Base-by-base conservation (phyloP, 139 green algal species). In the Chloropicon primus region DNA sequence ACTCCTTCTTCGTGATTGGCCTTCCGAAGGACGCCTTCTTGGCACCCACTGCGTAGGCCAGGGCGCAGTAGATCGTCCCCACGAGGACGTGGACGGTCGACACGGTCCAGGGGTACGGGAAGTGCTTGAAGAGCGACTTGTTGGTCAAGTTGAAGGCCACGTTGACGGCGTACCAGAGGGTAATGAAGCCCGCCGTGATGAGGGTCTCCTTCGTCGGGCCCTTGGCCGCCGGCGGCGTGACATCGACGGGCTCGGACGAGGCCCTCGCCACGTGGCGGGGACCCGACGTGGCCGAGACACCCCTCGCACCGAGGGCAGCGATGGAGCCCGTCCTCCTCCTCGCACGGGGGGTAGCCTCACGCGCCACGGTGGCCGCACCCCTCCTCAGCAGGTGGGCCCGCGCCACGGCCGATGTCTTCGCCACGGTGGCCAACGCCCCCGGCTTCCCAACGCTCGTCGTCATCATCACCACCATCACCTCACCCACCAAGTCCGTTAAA, bases 21-120 rank as follows among this genome's bases (percentile, higher is more conserved):
- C 93, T 78, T 54, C 88, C 90, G 72, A 96, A 97, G 21, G 92
- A 97, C 21, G 87, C 89, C 71, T 91, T 87, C 89, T 97, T 97
- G 74, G 89, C 78, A 26, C 93, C 93, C 1, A 97, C 0, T 0
- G 88, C 75, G 80, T 97, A 97, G 5, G 88, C 77, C 24, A 88
- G 26, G 0, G 84, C 80, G 81, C 93, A 97, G 89, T 97, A 77
- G 26, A 77, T 53, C 24, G 24, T 24, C 5, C 74, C 74, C 10
- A 28, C n/a, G 23, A 53, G 26, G 22, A 77, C 24, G 24, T 77
- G 24, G 5, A 77, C 22, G 24, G 26, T 53, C 2, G 23, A 77
- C 5, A 77, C 27, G 74, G 27, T 54, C 26, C n/a, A 53, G 23
- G 74, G 74, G 22, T 71, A 77, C 24, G 26, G 26, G 24, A 77